phyloP scores from a whole-genome alignment of 768 basidiomycete species.

The Cubamyces sp. region DNA sequence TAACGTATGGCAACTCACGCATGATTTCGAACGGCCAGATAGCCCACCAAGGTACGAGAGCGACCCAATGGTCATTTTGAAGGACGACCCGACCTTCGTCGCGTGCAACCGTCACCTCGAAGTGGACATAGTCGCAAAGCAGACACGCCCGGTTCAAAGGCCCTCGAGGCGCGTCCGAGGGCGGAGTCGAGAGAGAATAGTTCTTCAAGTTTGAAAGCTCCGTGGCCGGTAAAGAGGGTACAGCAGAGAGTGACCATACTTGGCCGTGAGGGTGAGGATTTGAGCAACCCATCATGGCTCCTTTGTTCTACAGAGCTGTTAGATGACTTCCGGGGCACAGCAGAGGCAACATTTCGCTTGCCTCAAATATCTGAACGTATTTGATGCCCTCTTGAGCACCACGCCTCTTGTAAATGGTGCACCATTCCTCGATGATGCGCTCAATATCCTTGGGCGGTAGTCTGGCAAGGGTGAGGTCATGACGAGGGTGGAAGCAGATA shows the following conservation, averaged over 20 bases:
- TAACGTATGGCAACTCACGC: constrained; percentile 43
- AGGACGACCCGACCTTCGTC: constrained; percentile 65
- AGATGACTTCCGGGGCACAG: not conserved
- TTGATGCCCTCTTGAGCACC: constrained; percentile 68
- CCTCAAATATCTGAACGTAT: constrained; percentile 93
- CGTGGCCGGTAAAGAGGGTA: constrained; percentile 71
- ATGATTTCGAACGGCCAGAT: constrained; percentile 91
- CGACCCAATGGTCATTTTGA: constrained; percentile 77
- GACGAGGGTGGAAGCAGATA: constrained; percentile 82
- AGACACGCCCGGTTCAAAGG: constrained; percentile 65
- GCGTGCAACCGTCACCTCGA: constrained; percentile 53
- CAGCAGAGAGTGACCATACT: constrained; percentile 75
- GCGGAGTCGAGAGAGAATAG: constrained; percentile 47
- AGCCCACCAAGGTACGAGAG: constrained; percentile 94
- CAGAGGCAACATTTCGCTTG: constrained; percentile 33
- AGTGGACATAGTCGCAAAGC: constrained; percentile 78
- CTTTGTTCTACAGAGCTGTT: constrained; percentile 51
- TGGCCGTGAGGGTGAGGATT: constrained; percentile 96
- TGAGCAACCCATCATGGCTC: constrained; percentile 92
- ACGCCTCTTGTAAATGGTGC: constrained; percentile 59
- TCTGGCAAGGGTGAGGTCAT: constrained; percentile 82
- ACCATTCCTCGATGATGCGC: constrained; percentile 75
- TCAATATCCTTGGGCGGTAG: constrained; percentile 61
- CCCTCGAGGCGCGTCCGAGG: constrained; percentile 53
- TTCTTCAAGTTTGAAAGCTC: constrained; percentile 62